These are phyloP conservation scores for Magnaporthiopsis poae DNA, from an alignment of 2,329 filamentous ascomycete genomes.

Conservation along the genomic window DNA sequence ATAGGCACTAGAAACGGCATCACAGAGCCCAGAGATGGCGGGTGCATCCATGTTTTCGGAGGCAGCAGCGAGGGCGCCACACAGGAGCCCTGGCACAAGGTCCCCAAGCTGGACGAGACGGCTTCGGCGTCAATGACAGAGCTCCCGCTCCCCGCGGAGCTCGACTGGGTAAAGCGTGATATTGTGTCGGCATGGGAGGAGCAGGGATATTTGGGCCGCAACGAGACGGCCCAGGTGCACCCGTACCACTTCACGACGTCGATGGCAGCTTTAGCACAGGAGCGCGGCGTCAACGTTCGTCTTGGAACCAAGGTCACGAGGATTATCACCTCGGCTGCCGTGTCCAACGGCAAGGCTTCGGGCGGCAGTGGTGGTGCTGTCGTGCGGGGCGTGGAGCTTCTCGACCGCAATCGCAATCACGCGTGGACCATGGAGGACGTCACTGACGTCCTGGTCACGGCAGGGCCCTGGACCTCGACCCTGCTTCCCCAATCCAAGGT, in stretches of 20 bases:
- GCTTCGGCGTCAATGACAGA: constrained; percentile 37
- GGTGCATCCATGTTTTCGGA: background rate
- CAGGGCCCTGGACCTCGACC: constrained; percentile 54
- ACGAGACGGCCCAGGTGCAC: constrained; percentile 85
- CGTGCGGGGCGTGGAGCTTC: constrained; percentile 52
- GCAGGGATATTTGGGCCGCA: constrained; percentile 62
- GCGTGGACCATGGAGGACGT: constrained; percentile 30
- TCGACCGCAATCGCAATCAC: constrained; percentile 35
- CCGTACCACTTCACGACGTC: constrained; percentile 80
- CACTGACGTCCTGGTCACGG: constrained; percentile 45
- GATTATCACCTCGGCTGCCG: constrained; percentile 43
- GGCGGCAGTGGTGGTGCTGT: constrained; percentile 19
- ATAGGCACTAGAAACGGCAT: background rate
- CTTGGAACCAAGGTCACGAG: constrained; percentile 57
- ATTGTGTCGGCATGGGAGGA: constrained; percentile 62
- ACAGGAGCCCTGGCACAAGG: constrained; percentile 40
- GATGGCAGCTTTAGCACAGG: constrained; percentile 66
- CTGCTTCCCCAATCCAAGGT: constrained; percentile 50
- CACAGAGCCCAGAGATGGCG: background rate
- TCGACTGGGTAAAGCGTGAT: constrained; percentile 76
- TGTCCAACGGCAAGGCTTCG: constrained; percentile 14
- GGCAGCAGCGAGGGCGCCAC: background rate
- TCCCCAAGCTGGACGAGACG: constrained; percentile 48
- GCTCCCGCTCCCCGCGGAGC: constrained; percentile 45
- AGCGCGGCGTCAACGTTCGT: constrained; percentile 58